Evolutionary conservation across 768 basidiomycete species (phyloP).

Genomic region (Leucocoprinus leucothites): DNA sequence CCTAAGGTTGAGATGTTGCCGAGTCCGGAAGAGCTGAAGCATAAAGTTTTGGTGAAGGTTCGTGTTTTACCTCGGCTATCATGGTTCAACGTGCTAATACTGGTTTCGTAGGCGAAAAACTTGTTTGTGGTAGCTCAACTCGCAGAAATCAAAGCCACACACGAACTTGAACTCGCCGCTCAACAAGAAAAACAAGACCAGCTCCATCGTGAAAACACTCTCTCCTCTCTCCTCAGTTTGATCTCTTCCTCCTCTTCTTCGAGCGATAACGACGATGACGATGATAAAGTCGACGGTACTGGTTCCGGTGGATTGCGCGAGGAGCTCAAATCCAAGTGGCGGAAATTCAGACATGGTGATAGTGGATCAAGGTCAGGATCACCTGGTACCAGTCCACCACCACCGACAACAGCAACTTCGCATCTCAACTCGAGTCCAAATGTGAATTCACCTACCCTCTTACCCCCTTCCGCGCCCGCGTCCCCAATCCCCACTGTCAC

Average conservation of each 20-base stretch:
- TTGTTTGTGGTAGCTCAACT: constrained; percentile 77
- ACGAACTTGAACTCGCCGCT: constrained; percentile 43
- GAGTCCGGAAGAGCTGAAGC: constrained; percentile 80
- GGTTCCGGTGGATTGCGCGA: constrained; percentile 10
- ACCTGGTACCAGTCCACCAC: constrained; percentile 61
- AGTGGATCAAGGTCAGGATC: constrained; percentile 6
- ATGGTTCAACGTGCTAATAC: not conserved
- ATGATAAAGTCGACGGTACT: not conserved
- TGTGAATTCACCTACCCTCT: not conserved
- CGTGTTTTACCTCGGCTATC: constrained; percentile 13
- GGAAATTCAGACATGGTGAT: constrained; percentile 14
- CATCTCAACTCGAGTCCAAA: too few species aligned
- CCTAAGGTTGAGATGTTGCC: constrained; percentile 58
- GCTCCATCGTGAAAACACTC: constrained; percentile 40
- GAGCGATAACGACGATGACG: constrained; percentile 17
- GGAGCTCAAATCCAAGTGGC: constrained; percentile 23
- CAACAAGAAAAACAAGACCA: constrained; percentile 57
- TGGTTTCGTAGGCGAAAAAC: constrained; percentile 61
- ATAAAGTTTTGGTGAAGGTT: constrained; percentile 83
- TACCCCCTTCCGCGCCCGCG: constrained; percentile 15
- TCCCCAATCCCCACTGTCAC: too few species aligned
- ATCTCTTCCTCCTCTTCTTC: constrained; percentile 17
- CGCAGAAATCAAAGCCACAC: constrained; percentile 75
- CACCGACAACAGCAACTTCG: constrained; percentile 30
- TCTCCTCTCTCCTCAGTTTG: constrained; percentile 11